Evolutionary conservation across 352 stramenopile species (phyloP).

Genomic region (Globisporangium rhizosaccharum): DNA sequence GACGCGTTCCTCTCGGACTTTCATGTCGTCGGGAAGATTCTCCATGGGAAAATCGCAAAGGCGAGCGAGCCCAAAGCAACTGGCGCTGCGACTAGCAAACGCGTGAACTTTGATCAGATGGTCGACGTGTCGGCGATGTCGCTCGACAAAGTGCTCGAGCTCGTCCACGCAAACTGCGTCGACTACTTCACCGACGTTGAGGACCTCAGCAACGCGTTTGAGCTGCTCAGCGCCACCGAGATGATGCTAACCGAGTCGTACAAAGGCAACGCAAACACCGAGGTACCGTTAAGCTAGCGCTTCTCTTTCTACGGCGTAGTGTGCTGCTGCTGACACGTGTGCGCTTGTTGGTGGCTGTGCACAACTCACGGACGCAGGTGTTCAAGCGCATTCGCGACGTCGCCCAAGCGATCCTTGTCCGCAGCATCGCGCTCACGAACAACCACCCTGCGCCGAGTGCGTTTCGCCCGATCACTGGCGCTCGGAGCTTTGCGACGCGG

Average conservation of each 20-base stretch:
- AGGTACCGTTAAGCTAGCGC: conserved; percentile 27
- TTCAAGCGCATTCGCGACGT: conserved; percentile 54
- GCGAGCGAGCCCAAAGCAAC: conserved; percentile 10
- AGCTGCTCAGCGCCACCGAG: conserved; percentile 69
- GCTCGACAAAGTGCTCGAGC: conserved; percentile 51
- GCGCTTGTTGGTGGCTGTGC: background rate
- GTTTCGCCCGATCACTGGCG: conserved; percentile 68
- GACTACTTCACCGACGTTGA: conserved; percentile 73
- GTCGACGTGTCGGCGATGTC: conserved; percentile 49
- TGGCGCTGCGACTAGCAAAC: background rate
- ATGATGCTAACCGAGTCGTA: conserved; percentile 53
- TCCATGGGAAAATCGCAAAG: conserved; percentile 58
- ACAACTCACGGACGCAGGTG: conserved; percentile 19
- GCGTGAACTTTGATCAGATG: conserved; percentile 38
- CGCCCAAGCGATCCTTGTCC: conserved; percentile 48
- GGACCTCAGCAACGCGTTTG: conserved; percentile 50
- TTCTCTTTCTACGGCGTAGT: background rate
- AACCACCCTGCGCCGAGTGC: conserved; percentile 47
- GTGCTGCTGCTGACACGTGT: background rate
- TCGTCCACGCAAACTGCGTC: conserved; percentile 72
- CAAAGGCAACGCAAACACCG: conserved; percentile 31
- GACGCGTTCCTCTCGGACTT: conserved; percentile 81
- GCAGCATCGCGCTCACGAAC: conserved; percentile 71
- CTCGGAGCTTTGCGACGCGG: conserved; percentile 38
- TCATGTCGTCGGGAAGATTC: conserved; percentile 69